Evolutionary conservation across 345 rosid species (phyloP).

Genomic region (Alliaria petiolata): DNA sequence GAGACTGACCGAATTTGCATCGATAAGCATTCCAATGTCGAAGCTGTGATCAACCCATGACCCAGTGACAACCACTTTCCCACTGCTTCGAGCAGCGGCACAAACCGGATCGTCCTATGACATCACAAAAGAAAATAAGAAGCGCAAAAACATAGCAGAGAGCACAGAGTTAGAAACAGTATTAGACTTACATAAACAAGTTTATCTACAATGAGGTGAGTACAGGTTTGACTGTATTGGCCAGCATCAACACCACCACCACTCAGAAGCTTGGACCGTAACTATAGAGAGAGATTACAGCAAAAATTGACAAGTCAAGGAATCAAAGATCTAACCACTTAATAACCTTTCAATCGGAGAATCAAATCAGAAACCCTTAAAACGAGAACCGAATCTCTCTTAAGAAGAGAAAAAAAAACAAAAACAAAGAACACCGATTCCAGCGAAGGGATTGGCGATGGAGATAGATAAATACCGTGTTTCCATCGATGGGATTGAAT

Average conservation of each 20-base stretch:
- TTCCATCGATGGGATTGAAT: constrained; percentile 42
- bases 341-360: background rate
- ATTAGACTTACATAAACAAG: constrained; percentile 52
- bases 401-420: too few species aligned
- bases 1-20: constrained; percentile 64
- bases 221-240: constrained; percentile 41
- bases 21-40: constrained; percentile 63
- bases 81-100: constrained; percentile 64
- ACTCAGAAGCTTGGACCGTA: constrained; percentile 60
- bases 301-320: background rate
- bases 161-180: background rate
- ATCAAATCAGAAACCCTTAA: background rate
- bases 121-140: background rate
- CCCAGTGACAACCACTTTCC: constrained; percentile 64
- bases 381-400: background rate
- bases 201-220: constrained; percentile 73
- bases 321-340: background rate
- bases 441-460: too few species aligned
- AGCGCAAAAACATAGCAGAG: background rate
- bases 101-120: constrained; percentile 79
- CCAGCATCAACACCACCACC: constrained; percentile 73
- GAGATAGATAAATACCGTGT: constrained; percentile 28
- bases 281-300: constrained; percentile 32
- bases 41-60: constrained; percentile 88
- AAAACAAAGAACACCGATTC: background rate